A percentile compares a stretch with the other conserved stretches of the same genome.
phyloP scores from a whole-genome alignment of 345 rosid genomes.

The Noccaea caerulescens region DNA sequence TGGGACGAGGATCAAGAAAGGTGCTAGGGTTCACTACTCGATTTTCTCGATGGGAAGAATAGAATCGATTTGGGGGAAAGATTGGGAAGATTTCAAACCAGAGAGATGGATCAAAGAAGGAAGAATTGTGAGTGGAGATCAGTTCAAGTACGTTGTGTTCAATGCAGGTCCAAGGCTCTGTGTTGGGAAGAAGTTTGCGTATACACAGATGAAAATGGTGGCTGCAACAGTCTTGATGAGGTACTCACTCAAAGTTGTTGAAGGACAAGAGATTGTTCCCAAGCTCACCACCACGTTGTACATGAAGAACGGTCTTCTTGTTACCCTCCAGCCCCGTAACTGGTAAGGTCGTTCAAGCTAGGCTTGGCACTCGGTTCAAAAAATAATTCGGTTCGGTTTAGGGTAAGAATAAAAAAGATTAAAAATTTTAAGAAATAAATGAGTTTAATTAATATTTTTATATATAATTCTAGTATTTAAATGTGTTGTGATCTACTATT shows the following conservation, averaged over 20 bases:
- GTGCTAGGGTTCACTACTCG: conserved; percentile 56
- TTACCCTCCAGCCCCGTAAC: conserved; percentile 52
- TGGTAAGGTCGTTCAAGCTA: conserved; percentile 3
- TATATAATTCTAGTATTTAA: too few species aligned
- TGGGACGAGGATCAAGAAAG: conserved; percentile 56
- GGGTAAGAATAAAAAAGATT: too few species aligned
- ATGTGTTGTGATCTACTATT: too few species aligned
- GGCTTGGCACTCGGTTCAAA: not conserved
- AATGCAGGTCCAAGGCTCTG: conserved; percentile 79
- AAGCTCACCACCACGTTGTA: conserved; percentile 76
- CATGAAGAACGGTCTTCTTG: conserved; percentile 69
- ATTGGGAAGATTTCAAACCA: conserved; percentile 69
- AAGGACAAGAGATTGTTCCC: conserved; percentile 58
- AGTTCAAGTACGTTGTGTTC: conserved; percentile 77
- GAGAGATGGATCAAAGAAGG: conserved; percentile 78
- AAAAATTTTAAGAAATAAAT: too few species aligned
- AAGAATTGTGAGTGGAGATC: conserved; percentile 53
- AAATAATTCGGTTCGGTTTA: too few species aligned
- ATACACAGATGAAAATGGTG: conserved; percentile 88
- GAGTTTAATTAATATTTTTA: too few species aligned
- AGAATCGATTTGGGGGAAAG: conserved; percentile 67
- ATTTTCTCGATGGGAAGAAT: conserved; percentile 61
- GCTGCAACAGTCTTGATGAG: conserved; percentile 65
- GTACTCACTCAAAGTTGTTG: conserved; percentile 56
- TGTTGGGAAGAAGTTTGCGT: conserved; percentile 76